Base-by-base conservation (phyloP, 116 monocot species). In the Dioscorea cayenensis region DNA sequence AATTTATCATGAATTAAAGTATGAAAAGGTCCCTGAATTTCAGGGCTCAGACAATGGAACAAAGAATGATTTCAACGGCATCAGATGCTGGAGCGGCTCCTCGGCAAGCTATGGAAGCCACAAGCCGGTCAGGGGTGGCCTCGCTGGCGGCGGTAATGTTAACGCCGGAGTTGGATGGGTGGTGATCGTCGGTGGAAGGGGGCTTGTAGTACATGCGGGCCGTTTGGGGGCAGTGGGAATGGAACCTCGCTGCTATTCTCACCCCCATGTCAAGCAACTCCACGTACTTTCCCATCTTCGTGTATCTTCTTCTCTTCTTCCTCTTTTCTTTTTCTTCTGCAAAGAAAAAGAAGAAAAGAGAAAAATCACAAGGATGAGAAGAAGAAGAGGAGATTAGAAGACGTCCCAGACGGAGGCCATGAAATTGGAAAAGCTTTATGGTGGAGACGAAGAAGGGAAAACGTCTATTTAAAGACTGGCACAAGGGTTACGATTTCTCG, bases 211-310 rank as follows among this genome's bases (percentile, higher is more conserved):
- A 78, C 52, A 70, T 66, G 4, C 78, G 58, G 13, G 74, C 82
- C 13, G 82, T 82, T 36, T 78, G 77, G 10, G 77, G 78, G 67
- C 78, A 82, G 75, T 82, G 77, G 14, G 77, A 77, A 21, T 82
- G 73, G 74, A 77, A 82, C 51, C 77, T 32, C 43, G 73, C 77
- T 21, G 73, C 77, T 17, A 82, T 74, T 16, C 82, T 68, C 52
- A 73, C 77, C 27, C 74, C 77, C 70, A 77, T 66, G 61, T 82
- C 78, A 2, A 77, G 51, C 48, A 73, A 35, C 65, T 82, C 82
- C 73, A 65, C 77, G 58, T 78, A 78, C 78, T 78, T 83, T 4
- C 63, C 51, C 78, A 78, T 83, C 21, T 36, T 8, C 7, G 43
- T 43, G 43, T 10, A 43, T 43, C 63, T 32, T 28, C 27, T 59